These are phyloP conservation scores for Citrus maxima DNA, from an alignment of 345 rosid genomes.

Conservation along the genomic window DNA sequence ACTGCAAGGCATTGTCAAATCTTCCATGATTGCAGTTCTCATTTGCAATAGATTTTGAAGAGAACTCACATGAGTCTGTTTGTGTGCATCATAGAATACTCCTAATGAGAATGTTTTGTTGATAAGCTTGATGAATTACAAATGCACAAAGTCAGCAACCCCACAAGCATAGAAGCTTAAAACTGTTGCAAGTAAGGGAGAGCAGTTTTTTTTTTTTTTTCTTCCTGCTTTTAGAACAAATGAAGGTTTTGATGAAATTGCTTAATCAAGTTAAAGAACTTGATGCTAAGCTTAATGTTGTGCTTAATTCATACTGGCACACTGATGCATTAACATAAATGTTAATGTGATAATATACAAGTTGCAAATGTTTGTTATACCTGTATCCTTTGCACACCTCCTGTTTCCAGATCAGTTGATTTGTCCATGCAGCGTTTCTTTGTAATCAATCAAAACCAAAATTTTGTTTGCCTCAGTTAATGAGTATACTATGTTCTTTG, in stretches of 20 bases:
- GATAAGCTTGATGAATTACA: not conserved
- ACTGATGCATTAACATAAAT: not conserved
- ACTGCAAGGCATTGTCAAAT: not conserved
- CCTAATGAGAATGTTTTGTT: not conserved
- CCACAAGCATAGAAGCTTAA: not conserved
- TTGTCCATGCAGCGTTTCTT: not conserved
- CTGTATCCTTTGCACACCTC: not conserved
- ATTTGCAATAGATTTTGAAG: not conserved
- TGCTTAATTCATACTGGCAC: not conserved
- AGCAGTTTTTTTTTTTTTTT: too few relatives aligned
- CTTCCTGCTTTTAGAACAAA: too few relatives aligned
- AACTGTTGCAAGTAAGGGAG: too few relatives aligned
- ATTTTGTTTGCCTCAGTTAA: conserved; percentile 8
- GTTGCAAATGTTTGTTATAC: not conserved
- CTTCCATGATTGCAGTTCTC: not conserved
- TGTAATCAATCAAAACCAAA: conserved; percentile 5
- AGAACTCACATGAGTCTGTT: not conserved
- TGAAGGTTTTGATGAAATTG: not conserved
- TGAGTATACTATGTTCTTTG: conserved; percentile 21
- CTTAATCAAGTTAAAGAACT: not conserved
- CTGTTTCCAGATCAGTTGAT: not conserved
- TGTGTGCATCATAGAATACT: not conserved
- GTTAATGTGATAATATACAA: not conserved
- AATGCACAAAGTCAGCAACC: not conserved
- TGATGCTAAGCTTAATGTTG: not conserved